phyloP scores from a whole-genome alignment of 176 grass and related monocot species.

The Zea mays region DNA sequence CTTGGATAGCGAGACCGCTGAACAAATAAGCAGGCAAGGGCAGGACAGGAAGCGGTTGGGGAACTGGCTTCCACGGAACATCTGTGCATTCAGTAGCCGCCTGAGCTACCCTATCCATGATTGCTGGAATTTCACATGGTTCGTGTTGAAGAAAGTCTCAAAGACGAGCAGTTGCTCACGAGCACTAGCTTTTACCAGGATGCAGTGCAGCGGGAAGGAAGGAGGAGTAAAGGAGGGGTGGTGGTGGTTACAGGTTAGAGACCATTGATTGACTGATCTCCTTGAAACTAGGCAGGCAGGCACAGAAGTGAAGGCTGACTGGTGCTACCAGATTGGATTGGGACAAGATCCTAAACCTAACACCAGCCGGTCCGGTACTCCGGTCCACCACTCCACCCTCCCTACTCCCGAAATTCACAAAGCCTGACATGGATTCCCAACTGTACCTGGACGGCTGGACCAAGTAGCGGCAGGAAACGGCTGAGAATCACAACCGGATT shows the following conservation, averaged over 20 bases:
- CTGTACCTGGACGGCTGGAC: neutral
- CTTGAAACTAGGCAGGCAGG: neutral
- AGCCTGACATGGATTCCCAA: neutral
- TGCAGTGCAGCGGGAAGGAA: neutral
- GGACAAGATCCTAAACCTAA: constrained; percentile 14
- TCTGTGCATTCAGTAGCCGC: constrained; percentile 31
- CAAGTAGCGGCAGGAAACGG: neutral
- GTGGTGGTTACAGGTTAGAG: neutral
- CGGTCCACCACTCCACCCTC: neutral
- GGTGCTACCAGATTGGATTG: neutral
- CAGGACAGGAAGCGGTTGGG: constrained; percentile 35
- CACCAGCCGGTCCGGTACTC: neutral
- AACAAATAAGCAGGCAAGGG: constrained; percentile 33
- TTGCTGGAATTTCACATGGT: constrained; percentile 21
- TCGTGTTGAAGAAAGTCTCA: constrained; percentile 12
- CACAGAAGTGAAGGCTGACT: neutral
- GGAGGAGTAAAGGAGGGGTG: neutral
- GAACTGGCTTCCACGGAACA: constrained; percentile 29
- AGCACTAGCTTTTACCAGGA: neutral
- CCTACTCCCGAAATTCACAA: neutral
- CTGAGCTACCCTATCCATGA: constrained; percentile 7
- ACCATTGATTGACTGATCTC: neutral
- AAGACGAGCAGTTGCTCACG: constrained; percentile 26
- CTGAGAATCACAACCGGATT: neutral
- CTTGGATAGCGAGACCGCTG: neutral